Evolutionary conservation across 768 basidiomycete genomes (phyloP).

Genomic region (Mycena venus): DNA sequence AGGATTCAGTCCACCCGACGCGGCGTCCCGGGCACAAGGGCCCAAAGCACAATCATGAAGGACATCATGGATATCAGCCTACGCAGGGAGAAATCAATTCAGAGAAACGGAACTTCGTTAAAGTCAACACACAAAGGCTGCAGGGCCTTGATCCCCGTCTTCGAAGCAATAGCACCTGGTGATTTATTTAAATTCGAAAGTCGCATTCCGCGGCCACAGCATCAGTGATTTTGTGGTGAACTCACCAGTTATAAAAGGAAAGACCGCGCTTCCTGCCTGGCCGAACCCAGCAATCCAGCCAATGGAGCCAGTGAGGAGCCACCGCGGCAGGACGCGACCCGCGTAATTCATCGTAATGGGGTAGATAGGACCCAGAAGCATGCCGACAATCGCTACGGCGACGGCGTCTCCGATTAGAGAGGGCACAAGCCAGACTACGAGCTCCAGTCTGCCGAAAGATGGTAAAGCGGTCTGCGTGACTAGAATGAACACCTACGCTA

Average conservation of each 20-base stretch:
- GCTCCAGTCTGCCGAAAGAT: constrained; percentile 63
- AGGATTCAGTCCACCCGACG: constrained; percentile 17
- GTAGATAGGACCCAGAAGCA: constrained; percentile 83
- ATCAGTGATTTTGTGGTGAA: too few species aligned
- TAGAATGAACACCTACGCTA: constrained; percentile 53
- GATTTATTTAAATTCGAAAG: too few species aligned
- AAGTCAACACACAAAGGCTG: constrained; percentile 68
- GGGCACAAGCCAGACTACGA: constrained; percentile 79
- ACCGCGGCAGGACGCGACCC: constrained; percentile 75
- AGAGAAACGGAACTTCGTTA: background rate
- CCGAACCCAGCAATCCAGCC: constrained; percentile 81
- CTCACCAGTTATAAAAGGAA: constrained; percentile 85
- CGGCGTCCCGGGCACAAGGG: constrained; percentile 1
- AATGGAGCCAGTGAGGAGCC: constrained; percentile 74
- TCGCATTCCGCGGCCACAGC: too few species aligned
- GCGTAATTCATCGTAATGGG: constrained; percentile 82
- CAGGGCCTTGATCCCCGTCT: constrained; percentile 70
- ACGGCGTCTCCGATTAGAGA: constrained; percentile 75
- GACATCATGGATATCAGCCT: constrained; percentile 30
- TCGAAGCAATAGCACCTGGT: constrained; percentile 75
- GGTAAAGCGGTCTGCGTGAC: background rate
- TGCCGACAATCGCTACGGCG: constrained; percentile 73
- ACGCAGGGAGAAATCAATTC: background rate
- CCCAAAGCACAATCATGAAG: constrained; percentile 25
- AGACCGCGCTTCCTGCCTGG: constrained; percentile 76